Conservation (phyloP, 179 eudicot species). For the Beta corolliflora region DNA sequence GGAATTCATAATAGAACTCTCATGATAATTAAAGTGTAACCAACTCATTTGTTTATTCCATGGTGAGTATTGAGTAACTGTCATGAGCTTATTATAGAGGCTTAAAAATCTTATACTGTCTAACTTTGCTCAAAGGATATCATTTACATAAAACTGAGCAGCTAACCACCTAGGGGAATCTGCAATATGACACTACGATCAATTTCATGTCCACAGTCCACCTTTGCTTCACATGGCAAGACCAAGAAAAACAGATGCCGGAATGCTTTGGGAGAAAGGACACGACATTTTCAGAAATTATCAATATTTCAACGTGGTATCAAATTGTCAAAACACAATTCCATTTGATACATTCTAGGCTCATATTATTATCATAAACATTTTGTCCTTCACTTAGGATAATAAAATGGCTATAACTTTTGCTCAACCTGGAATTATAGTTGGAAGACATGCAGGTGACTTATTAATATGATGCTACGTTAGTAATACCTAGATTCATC, state of each 20-base stretch:
- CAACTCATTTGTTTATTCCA: neutral
- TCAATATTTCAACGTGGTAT: neutral
- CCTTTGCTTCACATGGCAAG: too few species aligned
- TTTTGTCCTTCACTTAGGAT: neutral
- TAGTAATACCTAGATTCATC: neutral
- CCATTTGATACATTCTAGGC: neutral
- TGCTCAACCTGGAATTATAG: neutral
- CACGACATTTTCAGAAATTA: too few species aligned
- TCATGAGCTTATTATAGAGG: neutral
- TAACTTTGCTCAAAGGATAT: neutral
- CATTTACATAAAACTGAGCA: too few species aligned
- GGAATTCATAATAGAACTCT: neutral
- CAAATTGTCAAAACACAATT: neutral
- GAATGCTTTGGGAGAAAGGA: too few species aligned
- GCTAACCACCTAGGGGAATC: too few species aligned
- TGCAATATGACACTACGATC: too few species aligned
- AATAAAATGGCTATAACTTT: neutral
- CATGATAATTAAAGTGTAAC: neutral
- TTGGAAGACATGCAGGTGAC: too few species aligned
- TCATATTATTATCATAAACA: neutral
- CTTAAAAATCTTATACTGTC: neutral
- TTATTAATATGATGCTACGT: neutral
- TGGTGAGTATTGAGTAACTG: neutral
- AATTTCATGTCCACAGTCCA: too few species aligned
- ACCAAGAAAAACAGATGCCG: too few species aligned